Evolutionary conservation across 2,329 filamentous ascomycete genomes (phyloP).

Genomic region (Monilinia vaccinii-corymbosi): DNA sequence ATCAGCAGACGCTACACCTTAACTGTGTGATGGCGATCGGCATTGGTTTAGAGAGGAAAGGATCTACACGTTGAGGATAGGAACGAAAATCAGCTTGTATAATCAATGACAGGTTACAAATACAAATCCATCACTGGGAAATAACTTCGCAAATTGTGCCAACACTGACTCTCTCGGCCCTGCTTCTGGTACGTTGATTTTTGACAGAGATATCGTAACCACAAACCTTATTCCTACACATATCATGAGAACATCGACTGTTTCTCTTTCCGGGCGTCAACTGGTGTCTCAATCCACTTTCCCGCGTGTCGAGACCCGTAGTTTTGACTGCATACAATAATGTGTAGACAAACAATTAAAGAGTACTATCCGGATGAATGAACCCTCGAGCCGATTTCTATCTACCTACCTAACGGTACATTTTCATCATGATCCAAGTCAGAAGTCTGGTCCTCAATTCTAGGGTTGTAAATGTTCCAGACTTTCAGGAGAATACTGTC

Average conservation of each 20-base stretch:
- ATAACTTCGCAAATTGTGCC: not conserved
- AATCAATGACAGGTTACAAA: not conserved
- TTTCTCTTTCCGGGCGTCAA: not conserved
- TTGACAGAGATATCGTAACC: not conserved
- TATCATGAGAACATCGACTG: not conserved
- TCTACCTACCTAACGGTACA: not conserved
- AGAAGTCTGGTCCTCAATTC: not conserved
- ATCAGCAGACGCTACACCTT: conserved; percentile 8
- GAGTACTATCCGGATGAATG: not conserved
- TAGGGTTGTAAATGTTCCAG: not conserved
- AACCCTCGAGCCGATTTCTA: not conserved
- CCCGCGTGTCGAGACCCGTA: no score
- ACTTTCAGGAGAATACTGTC: not conserved
- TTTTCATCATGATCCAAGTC: not conserved
- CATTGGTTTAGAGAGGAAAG: not conserved
- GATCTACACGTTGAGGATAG: not conserved
- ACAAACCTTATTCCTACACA: not conserved
- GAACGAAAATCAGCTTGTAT: not conserved
- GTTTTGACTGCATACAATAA: not conserved
- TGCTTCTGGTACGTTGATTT: not conserved
- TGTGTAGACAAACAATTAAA: not conserved
- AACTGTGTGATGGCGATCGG: conserved; percentile 4
- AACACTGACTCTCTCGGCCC: not conserved
- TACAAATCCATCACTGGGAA: conserved; percentile 3
- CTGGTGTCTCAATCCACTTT: not conserved